Conservation (phyloP, 768 basidiomycete species). For the Agrocybe chaxingu region DNA sequence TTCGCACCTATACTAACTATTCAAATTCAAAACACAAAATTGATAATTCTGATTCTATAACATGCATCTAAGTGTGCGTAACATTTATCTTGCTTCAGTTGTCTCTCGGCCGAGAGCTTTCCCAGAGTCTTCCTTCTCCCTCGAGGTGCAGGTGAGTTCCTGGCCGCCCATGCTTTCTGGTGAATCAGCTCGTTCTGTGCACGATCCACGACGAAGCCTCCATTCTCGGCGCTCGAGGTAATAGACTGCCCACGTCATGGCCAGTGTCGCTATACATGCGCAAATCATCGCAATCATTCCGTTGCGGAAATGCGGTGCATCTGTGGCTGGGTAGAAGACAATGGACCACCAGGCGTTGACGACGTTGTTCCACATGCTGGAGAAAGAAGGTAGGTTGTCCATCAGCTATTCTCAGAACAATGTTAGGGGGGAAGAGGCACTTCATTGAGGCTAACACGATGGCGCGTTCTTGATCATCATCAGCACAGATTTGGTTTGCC, state of each 20-base stretch:
- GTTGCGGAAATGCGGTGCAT: constrained; percentile 63
- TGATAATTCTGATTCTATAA: too few species aligned
- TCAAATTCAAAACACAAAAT: too few species aligned
- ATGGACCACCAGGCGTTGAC: constrained; percentile 71
- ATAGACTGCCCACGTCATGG: constrained; percentile 54
- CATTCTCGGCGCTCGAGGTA: constrained; percentile 42
- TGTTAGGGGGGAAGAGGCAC: constrained; percentile 25
- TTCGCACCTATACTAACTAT: too few species aligned
- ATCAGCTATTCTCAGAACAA: not conserved
- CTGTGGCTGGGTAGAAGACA: constrained; percentile 70
- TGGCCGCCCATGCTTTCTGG: too few species aligned
- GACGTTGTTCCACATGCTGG: constrained; percentile 67
- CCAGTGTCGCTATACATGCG: constrained; percentile 52
- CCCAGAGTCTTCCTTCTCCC: too few species aligned
- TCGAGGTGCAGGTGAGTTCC: too few species aligned
- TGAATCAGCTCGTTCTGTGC: not conserved
- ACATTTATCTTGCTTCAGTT: too few species aligned
- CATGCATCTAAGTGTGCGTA: too few species aligned
- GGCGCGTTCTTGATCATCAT: constrained; percentile 67
- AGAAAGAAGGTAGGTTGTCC: not conserved
- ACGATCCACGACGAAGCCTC: constrained; percentile 2
- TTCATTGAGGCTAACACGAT: constrained; percentile 79
- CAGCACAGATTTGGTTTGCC: constrained; percentile 76
- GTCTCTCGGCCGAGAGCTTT: too few species aligned
- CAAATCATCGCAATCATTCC: constrained; percentile 72